Evolutionary conservation across 805 yeast genomes (phyloP).

Genomic region (Alloascoidea hylecoeti): DNA sequence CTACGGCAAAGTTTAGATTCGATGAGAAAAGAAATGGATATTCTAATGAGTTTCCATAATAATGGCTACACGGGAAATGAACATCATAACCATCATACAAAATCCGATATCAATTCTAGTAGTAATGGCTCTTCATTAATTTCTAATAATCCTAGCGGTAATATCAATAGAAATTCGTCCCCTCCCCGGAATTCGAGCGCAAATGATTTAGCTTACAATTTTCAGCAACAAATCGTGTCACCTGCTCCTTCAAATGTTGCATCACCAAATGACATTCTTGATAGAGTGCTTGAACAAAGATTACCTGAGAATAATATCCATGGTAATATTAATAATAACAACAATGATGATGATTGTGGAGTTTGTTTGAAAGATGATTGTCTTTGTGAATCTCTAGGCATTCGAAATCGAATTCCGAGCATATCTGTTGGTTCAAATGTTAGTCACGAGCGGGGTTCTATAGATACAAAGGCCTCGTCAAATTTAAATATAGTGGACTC

Average conservation of each 20-base stretch:
- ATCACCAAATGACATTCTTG: constrained; percentile 21
- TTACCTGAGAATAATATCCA: constrained; percentile 11
- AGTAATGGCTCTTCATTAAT: constrained; percentile 3
- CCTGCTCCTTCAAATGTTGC: constrained; percentile 39
- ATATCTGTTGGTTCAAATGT: neutral
- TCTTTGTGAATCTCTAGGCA: constrained; percentile 35
- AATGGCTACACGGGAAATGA: neutral
- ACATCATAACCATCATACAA: neutral
- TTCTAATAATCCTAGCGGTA: constrained; percentile 10
- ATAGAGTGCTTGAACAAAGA: constrained; percentile 19
- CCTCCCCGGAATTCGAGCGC: neutral
- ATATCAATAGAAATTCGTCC: neutral
- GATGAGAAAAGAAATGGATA: constrained; percentile 1
- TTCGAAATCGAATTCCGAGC: constrained; percentile 22
- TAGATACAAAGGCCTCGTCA: constrained; percentile 5
- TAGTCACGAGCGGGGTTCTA: constrained; percentile 7
- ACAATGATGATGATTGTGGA: constrained; percentile 32
- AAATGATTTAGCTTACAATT: neutral
- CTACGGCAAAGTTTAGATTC: constrained; percentile 14
- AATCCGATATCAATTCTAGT: neutral
- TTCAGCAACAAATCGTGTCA: constrained; percentile 27
- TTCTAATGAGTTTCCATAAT: neutral
- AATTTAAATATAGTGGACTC: constrained; percentile 11
- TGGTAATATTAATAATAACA: constrained; percentile 7
- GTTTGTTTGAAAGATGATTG: constrained; percentile 60